Evolutionary conservation across 352 stramenopile genomes (phyloP).

Genomic region (Globisporangium nunn): DNA sequence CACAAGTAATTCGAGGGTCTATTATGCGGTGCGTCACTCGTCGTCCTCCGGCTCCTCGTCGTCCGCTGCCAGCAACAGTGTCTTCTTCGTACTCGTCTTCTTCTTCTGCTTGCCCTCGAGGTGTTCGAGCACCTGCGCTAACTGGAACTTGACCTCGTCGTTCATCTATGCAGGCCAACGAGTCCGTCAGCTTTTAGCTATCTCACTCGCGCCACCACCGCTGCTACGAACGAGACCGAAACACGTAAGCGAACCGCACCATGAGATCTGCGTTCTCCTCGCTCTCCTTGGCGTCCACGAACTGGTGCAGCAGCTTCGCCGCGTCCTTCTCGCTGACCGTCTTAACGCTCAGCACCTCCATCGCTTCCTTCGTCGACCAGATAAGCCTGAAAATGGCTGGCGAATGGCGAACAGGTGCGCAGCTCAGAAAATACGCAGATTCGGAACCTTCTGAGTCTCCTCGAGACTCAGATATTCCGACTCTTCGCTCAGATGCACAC

Average conservation of each 20-base stretch:
- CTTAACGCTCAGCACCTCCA: constrained; percentile 66
- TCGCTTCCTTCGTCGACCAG: constrained; percentile 9
- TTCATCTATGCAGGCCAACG: constrained; percentile 36
- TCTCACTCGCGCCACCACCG: neutral
- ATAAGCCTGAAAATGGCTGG: neutral
- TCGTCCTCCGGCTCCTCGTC: constrained; percentile 5
- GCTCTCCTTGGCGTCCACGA: constrained; percentile 54
- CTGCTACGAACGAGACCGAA: neutral
- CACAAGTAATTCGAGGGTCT: neutral
- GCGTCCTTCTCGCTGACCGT: constrained; percentile 53
- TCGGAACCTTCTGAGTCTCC: neutral
- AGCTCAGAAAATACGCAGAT: neutral
- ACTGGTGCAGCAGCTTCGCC: constrained; percentile 74
- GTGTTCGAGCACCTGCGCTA: constrained; percentile 66
- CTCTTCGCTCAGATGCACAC: neutral
- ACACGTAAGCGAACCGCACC: constrained; percentile 22
- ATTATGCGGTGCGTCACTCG: constrained; percentile 1
- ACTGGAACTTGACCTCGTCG: constrained; percentile 69
- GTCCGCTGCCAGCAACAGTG: neutral
- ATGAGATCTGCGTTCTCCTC: constrained; percentile 63
- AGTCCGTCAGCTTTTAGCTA: neutral
- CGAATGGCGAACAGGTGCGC: constrained; percentile 1
- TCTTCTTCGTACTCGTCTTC: neutral
- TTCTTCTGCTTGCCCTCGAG: constrained; percentile 34
- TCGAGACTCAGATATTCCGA: neutral